phyloP scores from a whole-genome alignment of 768 basidiomycete genomes.

The Auriscalpium orientale region DNA sequence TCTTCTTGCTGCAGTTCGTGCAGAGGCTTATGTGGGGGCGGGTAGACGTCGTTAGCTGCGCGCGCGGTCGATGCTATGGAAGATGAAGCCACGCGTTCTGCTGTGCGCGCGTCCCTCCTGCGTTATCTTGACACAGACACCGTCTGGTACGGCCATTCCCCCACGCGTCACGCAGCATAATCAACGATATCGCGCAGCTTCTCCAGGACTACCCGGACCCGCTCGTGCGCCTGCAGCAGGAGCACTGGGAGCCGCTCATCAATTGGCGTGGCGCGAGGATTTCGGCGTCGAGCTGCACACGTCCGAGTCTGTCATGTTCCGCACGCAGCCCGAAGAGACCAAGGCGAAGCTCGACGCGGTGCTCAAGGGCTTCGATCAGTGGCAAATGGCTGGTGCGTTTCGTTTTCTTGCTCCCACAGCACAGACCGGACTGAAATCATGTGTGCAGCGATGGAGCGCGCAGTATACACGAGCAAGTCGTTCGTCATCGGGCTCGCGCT shows the following conservation, averaged over 20 bases:
- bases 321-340: conserved; percentile 64
- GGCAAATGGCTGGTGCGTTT: conserved; percentile 81
- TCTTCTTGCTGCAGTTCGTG: not conserved
- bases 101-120: conserved; percentile 64
- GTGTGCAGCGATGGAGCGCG: conserved; percentile 77
- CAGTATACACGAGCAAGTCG: conserved; percentile 84
- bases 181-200: conserved; percentile 43
- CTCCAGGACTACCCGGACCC: conserved; percentile 66
- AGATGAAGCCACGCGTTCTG: conserved; percentile 44
- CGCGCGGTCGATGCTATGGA: conserved; percentile 78
- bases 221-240: conserved; percentile 67
- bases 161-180: not conserved
- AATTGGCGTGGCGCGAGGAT: conserved; percentile 64
- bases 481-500: conserved; percentile 84
- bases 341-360: conserved; percentile 49
- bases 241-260: conserved; percentile 86
- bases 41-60: conserved; percentile 84
- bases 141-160: conserved; percentile 51
- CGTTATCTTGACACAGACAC: conserved; percentile 94
- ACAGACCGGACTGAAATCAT: not conserved
- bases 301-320: conserved; percentile 65
- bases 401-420: not conserved
- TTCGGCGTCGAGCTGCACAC: conserved; percentile 63
- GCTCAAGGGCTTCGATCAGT: conserved; percentile 61
- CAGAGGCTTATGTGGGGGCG: not conserved